These are phyloP conservation scores for Colletotrichum sansevieriae DNA, from an alignment of 2,329 filamentous ascomycete species.

Conservation along the genomic window DNA sequence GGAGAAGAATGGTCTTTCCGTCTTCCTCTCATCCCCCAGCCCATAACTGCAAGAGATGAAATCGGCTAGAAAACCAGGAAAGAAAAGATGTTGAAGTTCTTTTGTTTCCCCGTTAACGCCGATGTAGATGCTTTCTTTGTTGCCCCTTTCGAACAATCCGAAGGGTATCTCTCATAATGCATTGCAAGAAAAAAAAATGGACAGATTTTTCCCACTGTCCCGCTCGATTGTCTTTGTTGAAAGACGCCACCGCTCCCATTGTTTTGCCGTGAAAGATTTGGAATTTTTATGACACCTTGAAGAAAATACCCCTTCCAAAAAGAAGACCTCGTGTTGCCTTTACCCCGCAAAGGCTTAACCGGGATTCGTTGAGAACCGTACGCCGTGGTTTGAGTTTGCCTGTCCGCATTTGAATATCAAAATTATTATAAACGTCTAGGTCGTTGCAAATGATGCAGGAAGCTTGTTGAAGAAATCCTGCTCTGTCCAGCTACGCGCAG, in stretches of 20 bases:
- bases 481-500: constrained; percentile 19
- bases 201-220: constrained; percentile 42
- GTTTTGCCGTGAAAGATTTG: constrained; percentile 23
- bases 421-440: constrained; percentile 43
- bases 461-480: constrained; percentile 44
- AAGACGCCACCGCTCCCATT: constrained; percentile 55
- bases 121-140: constrained; percentile 44
- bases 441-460: constrained; percentile 42
- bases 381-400: constrained; percentile 40
- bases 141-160: constrained; percentile 42
- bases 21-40: constrained; percentile 21
- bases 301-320: constrained; percentile 34
- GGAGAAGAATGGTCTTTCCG: neutral
- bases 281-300: constrained; percentile 34
- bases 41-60: constrained; percentile 38
- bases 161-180: constrained; percentile 57
- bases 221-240: constrained; percentile 59
- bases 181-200: constrained; percentile 43
- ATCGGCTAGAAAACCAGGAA: constrained; percentile 57
- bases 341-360: constrained; percentile 42
- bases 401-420: constrained; percentile 41
- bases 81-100: constrained; percentile 64
- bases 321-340: constrained; percentile 39
- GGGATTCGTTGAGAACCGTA: constrained; percentile 45
- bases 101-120: constrained; percentile 60